Base-by-base conservation (phyloP, 2,329 filamentous ascomycete species). In the Trichoderma atroviride region DNA sequence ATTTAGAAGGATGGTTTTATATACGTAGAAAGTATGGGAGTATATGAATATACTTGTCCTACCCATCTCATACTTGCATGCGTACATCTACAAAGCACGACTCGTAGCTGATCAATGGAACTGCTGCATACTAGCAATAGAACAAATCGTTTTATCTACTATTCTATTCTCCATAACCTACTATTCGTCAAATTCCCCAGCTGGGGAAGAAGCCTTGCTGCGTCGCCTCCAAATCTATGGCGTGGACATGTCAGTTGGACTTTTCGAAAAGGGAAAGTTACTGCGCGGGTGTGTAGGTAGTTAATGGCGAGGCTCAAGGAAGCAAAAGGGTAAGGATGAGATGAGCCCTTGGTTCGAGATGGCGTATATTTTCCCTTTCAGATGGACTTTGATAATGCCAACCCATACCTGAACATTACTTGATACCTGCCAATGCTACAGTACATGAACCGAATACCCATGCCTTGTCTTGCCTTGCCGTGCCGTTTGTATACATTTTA, bases 361-460 rank as follows among this genome's bases (percentile, higher is more conserved):
- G 62, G 62, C 62, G 63, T 66, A 40, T 35, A 27, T 57, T 58
- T 66, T 58, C 37, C 53, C 63, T 50, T 50, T 13, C 16, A 50
- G 56, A 35, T 58, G 57, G 37, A n/a, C 53, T 53, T 58, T 24
- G 63, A 43, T n/a, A 43, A 43, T 43, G 40, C 40, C 40, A 43
- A 43, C 40, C 40, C 40, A 43, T 43, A 43, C 40, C 40, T 43
- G 19, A 9, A 43, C 19, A 43, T 10, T 40, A 19, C 37, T 40
- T 40, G 5, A 16, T 16, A 19, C 40, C 40, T 43, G 40, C 16
- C 40, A 43, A 43, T 43, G 40, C 40, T 43, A 43, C 27, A 27
- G 27, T 27, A 27, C 40, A 43, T 43, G 6, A n/a, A n/a, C n/a
- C 40, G 16, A 43, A 43, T 0, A 43, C 40, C 40, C 40, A 43